Conservation (phyloP, 1,284 basidiomycete species). For the Stereum hirsutum region DNA sequence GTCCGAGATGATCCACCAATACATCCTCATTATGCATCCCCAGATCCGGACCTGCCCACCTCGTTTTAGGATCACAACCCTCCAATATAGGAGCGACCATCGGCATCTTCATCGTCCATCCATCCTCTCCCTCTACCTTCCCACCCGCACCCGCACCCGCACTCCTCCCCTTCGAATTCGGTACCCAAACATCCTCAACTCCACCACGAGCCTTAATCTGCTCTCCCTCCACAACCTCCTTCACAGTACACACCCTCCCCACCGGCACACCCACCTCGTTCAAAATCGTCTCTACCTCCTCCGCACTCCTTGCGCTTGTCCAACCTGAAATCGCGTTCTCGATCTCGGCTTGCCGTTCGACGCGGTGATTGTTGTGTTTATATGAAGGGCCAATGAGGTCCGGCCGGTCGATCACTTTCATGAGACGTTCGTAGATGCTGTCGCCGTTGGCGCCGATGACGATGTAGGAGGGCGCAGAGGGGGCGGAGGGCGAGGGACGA, state of each 20-base stretch:
- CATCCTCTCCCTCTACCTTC: slow-evolving; percentile 18
- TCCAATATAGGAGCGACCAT: slow-evolving; percentile 52
- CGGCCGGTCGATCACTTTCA: slow-evolving; percentile 44
- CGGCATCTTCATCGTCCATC: slow-evolving; percentile 60
- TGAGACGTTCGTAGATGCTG: slow-evolving; percentile 55
- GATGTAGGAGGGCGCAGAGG: slow-evolving; percentile 39
- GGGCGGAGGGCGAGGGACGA: slow-evolving; percentile 31
- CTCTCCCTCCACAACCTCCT: slow-evolving; percentile 49
- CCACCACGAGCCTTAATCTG: slow-evolving; percentile 47
- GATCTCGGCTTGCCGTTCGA: slow-evolving; percentile 46
- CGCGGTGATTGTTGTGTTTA: slow-evolving; percentile 54
- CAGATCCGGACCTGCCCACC: slow-evolving; percentile 60
- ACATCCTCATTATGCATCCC: slow-evolving; percentile 57
- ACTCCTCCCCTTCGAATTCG: too few species aligned
- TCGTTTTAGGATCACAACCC: slow-evolving; percentile 42
- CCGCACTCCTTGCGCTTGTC: slow-evolving; percentile 46
- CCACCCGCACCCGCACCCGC: slow-evolving; percentile 16
- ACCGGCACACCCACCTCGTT: slow-evolving; percentile 54
- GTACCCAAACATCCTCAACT: slow-evolving; percentile 51
- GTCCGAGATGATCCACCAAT: slow-evolving; percentile 37
- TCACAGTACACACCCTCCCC: slow-evolving; percentile 50
- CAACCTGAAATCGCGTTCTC: slow-evolving; percentile 52
- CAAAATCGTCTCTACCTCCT: slow-evolving; percentile 48
- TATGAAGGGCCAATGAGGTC: slow-evolving; percentile 50
- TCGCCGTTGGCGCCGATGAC: slow-evolving; percentile 68